phyloP scores from a whole-genome alignment of 2,329 filamentous ascomycete genomes.

The Curvularia hawaiiensis region DNA sequence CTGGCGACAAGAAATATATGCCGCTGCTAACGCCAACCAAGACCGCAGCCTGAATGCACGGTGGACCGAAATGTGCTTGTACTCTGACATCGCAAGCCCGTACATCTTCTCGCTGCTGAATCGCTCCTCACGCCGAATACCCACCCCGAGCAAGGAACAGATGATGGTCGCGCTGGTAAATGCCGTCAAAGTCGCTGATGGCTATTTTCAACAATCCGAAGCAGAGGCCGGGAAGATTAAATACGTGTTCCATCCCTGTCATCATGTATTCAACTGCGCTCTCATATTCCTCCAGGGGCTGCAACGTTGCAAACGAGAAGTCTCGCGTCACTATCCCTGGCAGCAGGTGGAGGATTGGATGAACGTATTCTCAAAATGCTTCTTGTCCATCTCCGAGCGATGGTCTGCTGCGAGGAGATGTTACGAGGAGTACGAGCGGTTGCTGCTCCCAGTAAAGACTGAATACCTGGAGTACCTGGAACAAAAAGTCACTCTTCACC shows the following conservation, averaged over 20 bases:
- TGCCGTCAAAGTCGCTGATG: constrained; percentile 41
- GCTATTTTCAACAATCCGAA: constrained; percentile 42
- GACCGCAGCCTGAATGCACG: constrained; percentile 32
- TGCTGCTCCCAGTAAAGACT: constrained; percentile 38
- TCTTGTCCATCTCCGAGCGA: constrained; percentile 42
- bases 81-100: constrained; percentile 40
- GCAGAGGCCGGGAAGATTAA: constrained; percentile 43
- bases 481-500: constrained; percentile 32
- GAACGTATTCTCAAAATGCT: constrained; percentile 39
- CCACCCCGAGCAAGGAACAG: constrained; percentile 34
- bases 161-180: constrained; percentile 36
- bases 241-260: constrained; percentile 47
- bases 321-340: constrained; percentile 34
- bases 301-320: constrained; percentile 39
- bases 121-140: constrained; percentile 36
- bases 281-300: constrained; percentile 41
- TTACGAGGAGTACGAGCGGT: constrained; percentile 42
- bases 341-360: constrained; percentile 39
- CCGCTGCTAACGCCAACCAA: constrained; percentile 34
- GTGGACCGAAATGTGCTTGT: constrained; percentile 45
- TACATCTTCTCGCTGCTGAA: constrained; percentile 41
- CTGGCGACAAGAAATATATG: constrained; percentile 40
- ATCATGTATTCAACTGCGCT: constrained; percentile 43
- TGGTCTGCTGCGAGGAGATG: constrained; percentile 44
- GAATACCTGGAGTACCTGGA: constrained; percentile 42